phyloP scores from a whole-genome alignment of 139 green algal species.

The Zygnema circumcarinatum region DNA sequence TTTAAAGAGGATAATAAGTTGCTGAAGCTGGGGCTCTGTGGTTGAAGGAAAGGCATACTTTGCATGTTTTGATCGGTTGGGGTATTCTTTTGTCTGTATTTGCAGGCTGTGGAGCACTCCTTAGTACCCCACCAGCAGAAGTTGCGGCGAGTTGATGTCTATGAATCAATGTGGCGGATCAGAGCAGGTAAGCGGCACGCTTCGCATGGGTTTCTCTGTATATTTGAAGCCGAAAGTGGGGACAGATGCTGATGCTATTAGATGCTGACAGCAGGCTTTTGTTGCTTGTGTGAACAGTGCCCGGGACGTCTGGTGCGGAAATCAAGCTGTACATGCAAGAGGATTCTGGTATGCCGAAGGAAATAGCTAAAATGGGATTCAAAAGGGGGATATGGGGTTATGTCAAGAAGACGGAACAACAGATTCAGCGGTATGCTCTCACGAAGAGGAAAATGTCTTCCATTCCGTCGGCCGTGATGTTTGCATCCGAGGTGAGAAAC shows the following conservation, averaged over 20 bases:
- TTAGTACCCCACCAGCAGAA: constrained; percentile 4
- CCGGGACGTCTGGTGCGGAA: neutral
- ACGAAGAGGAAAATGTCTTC: neutral
- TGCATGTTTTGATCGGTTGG: too few species aligned
- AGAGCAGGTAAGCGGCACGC: neutral
- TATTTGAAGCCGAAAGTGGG: too few species aligned
- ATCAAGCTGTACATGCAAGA: constrained; percentile 25
- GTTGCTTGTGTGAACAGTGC: neutral
- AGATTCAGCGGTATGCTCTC: neutral
- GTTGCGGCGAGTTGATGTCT: constrained; percentile 28
- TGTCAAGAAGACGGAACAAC: constrained; percentile 16
- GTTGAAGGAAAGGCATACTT: too few species aligned
- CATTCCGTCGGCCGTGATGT: neutral
- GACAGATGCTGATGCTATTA: too few species aligned
- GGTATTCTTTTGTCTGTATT: too few species aligned
- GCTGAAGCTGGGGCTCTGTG: too few species aligned
- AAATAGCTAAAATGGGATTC: constrained; percentile 43
- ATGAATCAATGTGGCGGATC: constrained; percentile 33
- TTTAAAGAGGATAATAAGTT: too few species aligned
- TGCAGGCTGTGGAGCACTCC: constrained; percentile 24
- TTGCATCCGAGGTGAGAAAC: neutral
- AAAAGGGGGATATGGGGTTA: constrained; percentile 37
- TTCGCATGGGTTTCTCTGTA: too few species aligned
- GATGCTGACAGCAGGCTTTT: neutral
- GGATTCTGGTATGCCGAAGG: constrained; percentile 34